phyloP scores from a whole-genome alignment of 352 stramenopile species.

The Globisporangium sylvaticum region DNA sequence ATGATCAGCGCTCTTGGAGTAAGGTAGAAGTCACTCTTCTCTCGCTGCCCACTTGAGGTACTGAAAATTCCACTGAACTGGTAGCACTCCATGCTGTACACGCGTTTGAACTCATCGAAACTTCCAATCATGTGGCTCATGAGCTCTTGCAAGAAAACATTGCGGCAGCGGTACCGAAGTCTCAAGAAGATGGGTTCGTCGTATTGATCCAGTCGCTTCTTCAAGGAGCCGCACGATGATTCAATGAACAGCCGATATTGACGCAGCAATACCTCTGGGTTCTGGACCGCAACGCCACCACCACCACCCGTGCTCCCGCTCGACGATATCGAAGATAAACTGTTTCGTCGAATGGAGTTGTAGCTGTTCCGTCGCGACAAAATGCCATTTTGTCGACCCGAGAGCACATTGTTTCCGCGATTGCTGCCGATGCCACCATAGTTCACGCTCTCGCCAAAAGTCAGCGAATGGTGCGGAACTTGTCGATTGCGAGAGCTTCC shows the following conservation, averaged over 20 bases:
- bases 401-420: slow-evolving; percentile 17
- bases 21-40: slow-evolving; percentile 71
- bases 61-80: slow-evolving; percentile 77
- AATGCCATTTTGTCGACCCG: slow-evolving; percentile 19
- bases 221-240: slow-evolving; percentile 44
- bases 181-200: slow-evolving; percentile 60
- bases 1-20: slow-evolving; percentile 63
- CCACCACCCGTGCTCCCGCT: slow-evolving; percentile 25
- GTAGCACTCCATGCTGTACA: slow-evolving; percentile 62
- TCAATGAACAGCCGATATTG: slow-evolving; percentile 80
- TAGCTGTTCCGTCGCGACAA: slow-evolving; percentile 26
- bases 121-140: slow-evolving; percentile 76
- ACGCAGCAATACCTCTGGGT: slow-evolving; percentile 62
- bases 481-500: slow-evolving; percentile 40
- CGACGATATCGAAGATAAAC: slow-evolving; percentile 39
- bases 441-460: slow-evolving; percentile 56
- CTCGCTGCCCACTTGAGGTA: slow-evolving; percentile 58
- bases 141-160: slow-evolving; percentile 76
- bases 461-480: slow-evolving; percentile 46
- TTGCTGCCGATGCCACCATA: slow-evolving; percentile 34
- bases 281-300: slow-evolving; percentile 46
- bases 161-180: slow-evolving; percentile 72
- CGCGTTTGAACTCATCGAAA: slow-evolving; percentile 75
- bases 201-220: slow-evolving; percentile 58
- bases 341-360: slow-evolving; percentile 18